Evolutionary conservation across 805 yeast genomes (phyloP).

Genomic region (Lachancea cidri): DNA sequence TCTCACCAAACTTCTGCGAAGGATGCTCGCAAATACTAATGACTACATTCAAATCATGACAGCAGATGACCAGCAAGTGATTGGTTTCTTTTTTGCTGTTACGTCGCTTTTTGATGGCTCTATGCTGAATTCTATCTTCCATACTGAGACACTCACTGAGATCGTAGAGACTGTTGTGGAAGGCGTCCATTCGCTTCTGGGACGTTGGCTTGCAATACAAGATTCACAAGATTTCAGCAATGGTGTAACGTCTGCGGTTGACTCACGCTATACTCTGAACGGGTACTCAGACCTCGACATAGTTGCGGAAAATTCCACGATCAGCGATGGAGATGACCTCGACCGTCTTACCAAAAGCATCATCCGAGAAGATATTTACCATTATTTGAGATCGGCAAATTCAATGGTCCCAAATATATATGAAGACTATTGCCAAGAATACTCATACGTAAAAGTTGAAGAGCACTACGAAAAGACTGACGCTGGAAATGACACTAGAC

Average conservation of each 20-base stretch:
- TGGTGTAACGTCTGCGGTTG: neutral
- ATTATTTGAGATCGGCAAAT: slow-evolving; percentile 16
- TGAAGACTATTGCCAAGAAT: slow-evolving; percentile 13
- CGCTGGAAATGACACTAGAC: neutral
- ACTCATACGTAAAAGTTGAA: slow-evolving; percentile 11
- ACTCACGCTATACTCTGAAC: no score
- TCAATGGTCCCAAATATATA: slow-evolving; percentile 17
- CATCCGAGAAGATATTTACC: slow-evolving; percentile 16
- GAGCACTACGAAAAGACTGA: slow-evolving; percentile 9
- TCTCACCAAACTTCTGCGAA: slow-evolving; percentile 9
- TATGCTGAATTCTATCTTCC: slow-evolving; percentile 13
- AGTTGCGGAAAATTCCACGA: no score
- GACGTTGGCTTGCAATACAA: no score
- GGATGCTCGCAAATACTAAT: slow-evolving; percentile 6
- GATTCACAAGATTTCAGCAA: neutral
- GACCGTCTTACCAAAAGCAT: slow-evolving; percentile 1
- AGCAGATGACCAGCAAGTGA: slow-evolving; percentile 12
- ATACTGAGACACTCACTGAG: slow-evolving; percentile 16
- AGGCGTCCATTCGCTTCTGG: neutral
- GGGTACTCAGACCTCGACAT: no score
- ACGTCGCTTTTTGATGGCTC: slow-evolving; percentile 17
- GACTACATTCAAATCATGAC: slow-evolving; percentile 9
- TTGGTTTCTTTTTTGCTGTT: slow-evolving; percentile 18
- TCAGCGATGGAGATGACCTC: neutral
- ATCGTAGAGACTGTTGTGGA: slow-evolving; percentile 13